Conservation (phyloP, 1,284 basidiomycete species). For the Rhizopogon hawkerae region DNA sequence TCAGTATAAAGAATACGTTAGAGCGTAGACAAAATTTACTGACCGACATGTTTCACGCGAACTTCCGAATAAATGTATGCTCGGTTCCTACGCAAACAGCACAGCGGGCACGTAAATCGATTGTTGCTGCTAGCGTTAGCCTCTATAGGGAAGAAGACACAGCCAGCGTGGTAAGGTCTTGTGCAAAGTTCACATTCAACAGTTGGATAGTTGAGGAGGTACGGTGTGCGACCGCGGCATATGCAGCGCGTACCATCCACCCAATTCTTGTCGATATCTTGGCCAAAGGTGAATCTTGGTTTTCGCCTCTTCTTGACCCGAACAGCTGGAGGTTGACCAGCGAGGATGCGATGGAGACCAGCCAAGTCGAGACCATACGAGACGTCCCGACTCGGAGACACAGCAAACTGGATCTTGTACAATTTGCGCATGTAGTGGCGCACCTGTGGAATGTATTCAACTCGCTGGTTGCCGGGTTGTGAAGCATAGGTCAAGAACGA, state of each 20-base stretch:
- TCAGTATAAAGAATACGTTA: conserved; percentile 10
- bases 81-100: conserved; percentile 62
- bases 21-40: conserved; percentile 19
- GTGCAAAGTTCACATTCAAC: conserved; percentile 62
- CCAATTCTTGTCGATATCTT: conserved; percentile 68
- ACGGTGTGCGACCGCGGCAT: conserved; percentile 60
- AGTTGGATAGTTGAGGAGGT: conserved; percentile 48
- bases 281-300: conserved; percentile 67
- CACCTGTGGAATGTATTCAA: conserved; percentile 68
- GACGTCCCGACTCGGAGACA: conserved; percentile 66
- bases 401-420: conserved; percentile 74
- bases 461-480: conserved; percentile 56
- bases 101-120: conserved; percentile 61
- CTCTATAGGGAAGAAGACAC: conserved; percentile 60
- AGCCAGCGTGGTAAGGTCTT: conserved; percentile 62
- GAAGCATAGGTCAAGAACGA: conserved; percentile 69
- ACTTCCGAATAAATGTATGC: conserved; percentile 65
- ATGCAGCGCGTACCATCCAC: conserved; percentile 69
- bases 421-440: conserved; percentile 81
- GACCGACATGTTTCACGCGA: conserved; percentile 58
- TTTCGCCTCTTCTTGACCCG: conserved; percentile 54
- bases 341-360: conserved; percentile 68
- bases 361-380: conserved; percentile 75
- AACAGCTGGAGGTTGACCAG: conserved; percentile 48
- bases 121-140: conserved; percentile 26